Conservation (phyloP, 108 stramenopile species). For the Hondaea fermentalgiana region DNA sequence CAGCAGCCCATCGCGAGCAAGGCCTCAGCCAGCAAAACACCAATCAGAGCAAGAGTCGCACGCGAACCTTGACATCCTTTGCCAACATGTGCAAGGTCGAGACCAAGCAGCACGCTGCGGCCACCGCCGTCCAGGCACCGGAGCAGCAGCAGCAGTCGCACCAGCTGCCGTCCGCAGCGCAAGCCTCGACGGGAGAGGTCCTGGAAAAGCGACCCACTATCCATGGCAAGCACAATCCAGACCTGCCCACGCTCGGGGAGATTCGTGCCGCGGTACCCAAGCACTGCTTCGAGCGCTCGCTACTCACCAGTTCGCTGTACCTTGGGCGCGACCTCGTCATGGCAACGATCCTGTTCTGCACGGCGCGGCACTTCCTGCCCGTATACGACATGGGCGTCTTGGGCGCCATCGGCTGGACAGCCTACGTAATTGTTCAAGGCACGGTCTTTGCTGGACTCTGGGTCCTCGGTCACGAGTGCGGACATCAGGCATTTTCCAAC, state of each 20-base stretch:
- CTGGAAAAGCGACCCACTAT: no score
- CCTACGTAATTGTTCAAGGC: constrained; percentile 92
- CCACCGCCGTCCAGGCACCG: no score
- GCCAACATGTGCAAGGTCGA: no score
- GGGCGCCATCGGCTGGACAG: constrained; percentile 72
- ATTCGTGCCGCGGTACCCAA: constrained; percentile 78
- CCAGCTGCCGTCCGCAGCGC: no score
- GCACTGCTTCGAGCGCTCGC: constrained; percentile 85
- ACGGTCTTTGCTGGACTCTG: constrained; percentile 92
- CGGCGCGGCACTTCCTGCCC: constrained; percentile 56
- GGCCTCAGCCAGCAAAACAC: no score
- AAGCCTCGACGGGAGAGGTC: no score
- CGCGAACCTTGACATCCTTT: no score
- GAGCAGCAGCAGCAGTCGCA: no score
- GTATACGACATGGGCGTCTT: constrained; percentile 56
- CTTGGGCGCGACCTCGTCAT: constrained; percentile 67
- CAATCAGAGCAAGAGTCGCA: no score
- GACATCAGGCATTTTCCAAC: constrained; percentile 90
- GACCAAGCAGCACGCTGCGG: no score
- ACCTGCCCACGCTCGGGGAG: constrained; percentile 73
- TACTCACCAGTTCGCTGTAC: constrained; percentile 69
- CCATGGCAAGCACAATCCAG: no score
- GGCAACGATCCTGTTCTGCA: constrained; percentile 68
- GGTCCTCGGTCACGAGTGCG: constrained; percentile 98
- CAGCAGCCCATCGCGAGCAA: no score